Percentiles rank a stretch among this genome's conserved stretches.
Evolutionary conservation across 371 early-diverging fungal species (phyloP).

Genomic region (Syncephalastrum contaminatum): DNA sequence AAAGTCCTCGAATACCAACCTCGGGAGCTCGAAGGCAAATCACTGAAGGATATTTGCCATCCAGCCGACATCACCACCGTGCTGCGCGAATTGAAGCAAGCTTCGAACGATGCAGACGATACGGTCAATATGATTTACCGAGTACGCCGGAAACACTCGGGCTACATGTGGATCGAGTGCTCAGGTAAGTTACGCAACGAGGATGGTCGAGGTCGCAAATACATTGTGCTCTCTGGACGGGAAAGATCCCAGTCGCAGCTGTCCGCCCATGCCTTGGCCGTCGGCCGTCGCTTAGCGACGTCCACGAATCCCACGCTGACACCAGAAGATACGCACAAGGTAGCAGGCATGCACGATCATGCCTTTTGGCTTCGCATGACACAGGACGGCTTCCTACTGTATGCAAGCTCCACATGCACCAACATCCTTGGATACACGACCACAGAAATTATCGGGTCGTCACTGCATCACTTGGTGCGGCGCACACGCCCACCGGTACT

Average conservation of each 20-base stretch:
- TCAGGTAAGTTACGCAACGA: slow-evolving; percentile 54
- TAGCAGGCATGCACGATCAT: slow-evolving; percentile 11
- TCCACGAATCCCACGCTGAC: not conserved
- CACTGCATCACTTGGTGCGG: slow-evolving; percentile 55
- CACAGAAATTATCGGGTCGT: slow-evolving; percentile 48
- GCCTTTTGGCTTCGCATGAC: slow-evolving; percentile 67
- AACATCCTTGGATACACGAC: slow-evolving; percentile 46
- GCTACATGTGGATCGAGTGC: slow-evolving; percentile 65
- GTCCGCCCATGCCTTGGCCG: slow-evolving; percentile 13
- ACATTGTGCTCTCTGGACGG: slow-evolving; percentile 59
- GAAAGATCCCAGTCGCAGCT: slow-evolving; percentile 45
- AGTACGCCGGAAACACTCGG: slow-evolving; percentile 49
- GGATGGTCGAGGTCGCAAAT: slow-evolving; percentile 61
- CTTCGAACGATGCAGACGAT: slow-evolving; percentile 32
- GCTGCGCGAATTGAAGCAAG: slow-evolving; percentile 60
- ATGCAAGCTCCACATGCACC: slow-evolving; percentile 40
- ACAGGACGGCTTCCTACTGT: slow-evolving; percentile 58
- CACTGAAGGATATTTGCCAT: slow-evolving; percentile 60
- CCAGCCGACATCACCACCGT: slow-evolving; percentile 62
- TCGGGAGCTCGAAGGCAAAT: slow-evolving; percentile 53
- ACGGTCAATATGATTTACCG: slow-evolving; percentile 58
- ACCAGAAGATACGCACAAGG: not conserved
- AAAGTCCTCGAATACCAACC: slow-evolving; percentile 49
- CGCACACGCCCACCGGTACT: slow-evolving; percentile 52
- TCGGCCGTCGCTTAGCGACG: slow-evolving; percentile 14